These are phyloP conservation scores for Psophocarpus tetragonolobus DNA, from an alignment of 306 rosid species.

Conservation along the genomic window DNA sequence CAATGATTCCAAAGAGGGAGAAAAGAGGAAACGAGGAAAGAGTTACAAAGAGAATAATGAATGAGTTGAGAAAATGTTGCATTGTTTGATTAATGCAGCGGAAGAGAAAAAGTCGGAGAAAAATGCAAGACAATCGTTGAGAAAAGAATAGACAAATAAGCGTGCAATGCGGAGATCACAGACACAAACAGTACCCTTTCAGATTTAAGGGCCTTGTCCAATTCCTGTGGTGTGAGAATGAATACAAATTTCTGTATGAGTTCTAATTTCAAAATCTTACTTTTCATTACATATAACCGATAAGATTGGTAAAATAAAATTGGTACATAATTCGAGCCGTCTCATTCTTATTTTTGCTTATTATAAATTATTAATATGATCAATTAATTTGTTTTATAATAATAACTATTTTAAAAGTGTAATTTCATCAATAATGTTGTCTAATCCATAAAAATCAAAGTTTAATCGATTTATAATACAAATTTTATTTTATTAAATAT, in stretches of 20 bases:
- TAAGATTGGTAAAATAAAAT: no score
- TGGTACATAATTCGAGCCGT: no score
- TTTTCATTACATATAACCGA: not conserved
- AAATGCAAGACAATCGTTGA: not conserved
- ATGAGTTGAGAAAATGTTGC: not conserved
- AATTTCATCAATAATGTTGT: no score
- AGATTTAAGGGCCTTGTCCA: not conserved
- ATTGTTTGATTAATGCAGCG: not conserved
- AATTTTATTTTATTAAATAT: no score
- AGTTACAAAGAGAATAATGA: not conserved
- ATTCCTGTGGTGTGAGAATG: not conserved
- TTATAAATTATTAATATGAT: no score
- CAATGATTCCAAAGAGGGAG: not conserved
- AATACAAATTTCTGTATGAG: not conserved
- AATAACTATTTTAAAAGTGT: no score
- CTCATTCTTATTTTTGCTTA: no score
- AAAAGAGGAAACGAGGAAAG: not conserved
- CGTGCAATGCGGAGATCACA: constrained; percentile 6
- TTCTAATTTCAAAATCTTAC: not conserved
- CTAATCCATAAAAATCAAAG: no score
- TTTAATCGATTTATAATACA: no score
- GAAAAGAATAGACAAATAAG: not conserved
- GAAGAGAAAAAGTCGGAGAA: constrained; percentile 20
- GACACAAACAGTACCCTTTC: not conserved
- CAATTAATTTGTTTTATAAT: no score